Base-by-base conservation (phyloP, 306 rosid genomes). In the Cucurbita ficifolia region DNA sequence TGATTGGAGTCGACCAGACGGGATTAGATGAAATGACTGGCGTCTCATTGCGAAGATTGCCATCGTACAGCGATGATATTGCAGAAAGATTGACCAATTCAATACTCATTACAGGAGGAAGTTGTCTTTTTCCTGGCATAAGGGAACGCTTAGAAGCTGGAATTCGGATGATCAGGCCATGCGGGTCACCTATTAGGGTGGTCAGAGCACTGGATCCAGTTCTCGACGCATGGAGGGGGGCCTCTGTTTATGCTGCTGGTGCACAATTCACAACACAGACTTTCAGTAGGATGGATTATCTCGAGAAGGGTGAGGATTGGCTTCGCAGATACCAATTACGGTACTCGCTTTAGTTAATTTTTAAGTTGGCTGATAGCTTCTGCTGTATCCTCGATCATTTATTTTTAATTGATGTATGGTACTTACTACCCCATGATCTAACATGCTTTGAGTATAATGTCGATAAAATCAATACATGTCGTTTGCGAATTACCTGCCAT, bases 191-290 rank as follows among this genome's bases (percentile, higher is more conserved):
- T 64, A 84, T 95, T 73, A 87, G 77, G 65, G 79, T 95, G 69
- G 96, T 84, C 68, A 86, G 86, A 73, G 97, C 97, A 22, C 56
- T 85, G 82, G 97, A 91, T 81, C 96, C 99, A 2, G 82, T 84
- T 65, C 82, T 91, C 79, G 99, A 94, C 40, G 99, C 99, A 33
- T 91, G 99, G 99, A 90, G 96, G 4, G 97, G 99, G 5, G 99
- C 97, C 46, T 81, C 99, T 55, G 85, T 81, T 8, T 95, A 83
- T 67, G 99, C 99, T 11, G 82, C 96, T 57, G 68, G 82, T 53
- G 65, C 96, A 18, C 76, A 75, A 45, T 95, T 95, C 78, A 81
- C 79, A 10, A 77, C 92, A 48, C 99, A 91, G 76, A 91, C 99
- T 74, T 94, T 89, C 79, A 88, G 84, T 48, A 89, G 75, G 83